Percentiles rank a stretch among this genome's conserved stretches.
Conservation (phyloP, 139 green algal species). For the Asterochloris sp. region DNA sequence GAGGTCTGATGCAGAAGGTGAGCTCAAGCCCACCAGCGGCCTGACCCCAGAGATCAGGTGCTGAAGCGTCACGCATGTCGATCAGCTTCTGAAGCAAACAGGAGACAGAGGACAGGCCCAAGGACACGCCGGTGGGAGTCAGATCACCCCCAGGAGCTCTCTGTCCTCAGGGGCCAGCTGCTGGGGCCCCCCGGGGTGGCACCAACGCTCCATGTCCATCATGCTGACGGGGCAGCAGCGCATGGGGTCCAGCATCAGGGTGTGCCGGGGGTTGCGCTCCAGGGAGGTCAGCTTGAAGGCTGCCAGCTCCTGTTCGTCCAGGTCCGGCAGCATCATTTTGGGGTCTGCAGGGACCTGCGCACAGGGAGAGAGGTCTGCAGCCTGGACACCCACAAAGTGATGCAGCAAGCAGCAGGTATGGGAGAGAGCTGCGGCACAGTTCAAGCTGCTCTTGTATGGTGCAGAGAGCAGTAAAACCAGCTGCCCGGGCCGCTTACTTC, state of each 20-base stretch:
- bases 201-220: constrained; percentile 60
- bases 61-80: no score
- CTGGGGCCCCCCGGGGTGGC: constrained; percentile 25
- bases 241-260: constrained; percentile 52
- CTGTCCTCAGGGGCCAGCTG: constrained; percentile 51
- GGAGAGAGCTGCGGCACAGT: neutral
- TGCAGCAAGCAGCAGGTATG: neutral
- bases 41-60: no score
- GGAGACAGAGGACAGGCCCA: no score
- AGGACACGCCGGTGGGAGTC: neutral
- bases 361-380: neutral
- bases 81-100: no score
- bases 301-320: constrained; percentile 40
- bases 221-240: constrained; percentile 55
- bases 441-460: neutral
- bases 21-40: no score
- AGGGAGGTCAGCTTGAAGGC: constrained; percentile 57
- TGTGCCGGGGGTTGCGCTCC: constrained; percentile 47
- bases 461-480: neutral
- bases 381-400: neutral
- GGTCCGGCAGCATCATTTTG: constrained; percentile 60
- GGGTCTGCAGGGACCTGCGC: constrained; percentile 65
- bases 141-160: constrained; percentile 30
- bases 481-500: constrained; percentile 28
- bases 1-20: no score